These are phyloP conservation scores for Spergularia azorica DNA, from an alignment of 179 eudicot genomes.

Conservation along the genomic window DNA sequence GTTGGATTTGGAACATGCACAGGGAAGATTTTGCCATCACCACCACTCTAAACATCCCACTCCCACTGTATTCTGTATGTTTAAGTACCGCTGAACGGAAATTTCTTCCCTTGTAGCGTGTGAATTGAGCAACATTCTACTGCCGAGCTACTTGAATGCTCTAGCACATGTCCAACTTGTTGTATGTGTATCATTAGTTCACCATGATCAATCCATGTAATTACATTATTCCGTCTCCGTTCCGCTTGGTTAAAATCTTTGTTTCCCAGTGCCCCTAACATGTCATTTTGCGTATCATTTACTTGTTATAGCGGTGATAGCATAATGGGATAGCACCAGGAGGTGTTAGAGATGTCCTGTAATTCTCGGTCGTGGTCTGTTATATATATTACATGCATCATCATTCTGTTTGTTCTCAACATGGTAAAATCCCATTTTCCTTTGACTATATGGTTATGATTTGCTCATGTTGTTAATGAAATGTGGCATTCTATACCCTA, in stretches of 20 bases:
- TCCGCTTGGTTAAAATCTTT: neutral
- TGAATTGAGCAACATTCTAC: neutral
- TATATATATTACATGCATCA: neutral
- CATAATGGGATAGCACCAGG: no score
- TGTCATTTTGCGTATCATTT: neutral
- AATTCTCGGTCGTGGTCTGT: neutral
- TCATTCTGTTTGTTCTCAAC: neutral
- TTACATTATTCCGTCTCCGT: neutral
- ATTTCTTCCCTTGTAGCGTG: neutral
- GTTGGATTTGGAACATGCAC: conserved; percentile 86
- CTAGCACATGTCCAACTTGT: neutral
- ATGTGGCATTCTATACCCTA: neutral
- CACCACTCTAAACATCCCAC: conserved; percentile 31
- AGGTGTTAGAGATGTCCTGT: neutral
- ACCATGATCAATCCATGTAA: neutral
- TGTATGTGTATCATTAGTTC: neutral
- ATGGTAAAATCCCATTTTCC: neutral
- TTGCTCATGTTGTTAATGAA: neutral
- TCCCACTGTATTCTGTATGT: neutral
- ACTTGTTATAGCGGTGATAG: neutral
- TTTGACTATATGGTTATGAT: neutral
- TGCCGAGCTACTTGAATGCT: conserved; percentile 1
- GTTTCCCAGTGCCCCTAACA: neutral
- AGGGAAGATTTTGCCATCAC: conserved; percentile 75
- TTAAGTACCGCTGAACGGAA: neutral